These are phyloP conservation scores for Ananas comosus DNA, from an alignment of 176 grass and related monocot species.

Conservation along the genomic window DNA sequence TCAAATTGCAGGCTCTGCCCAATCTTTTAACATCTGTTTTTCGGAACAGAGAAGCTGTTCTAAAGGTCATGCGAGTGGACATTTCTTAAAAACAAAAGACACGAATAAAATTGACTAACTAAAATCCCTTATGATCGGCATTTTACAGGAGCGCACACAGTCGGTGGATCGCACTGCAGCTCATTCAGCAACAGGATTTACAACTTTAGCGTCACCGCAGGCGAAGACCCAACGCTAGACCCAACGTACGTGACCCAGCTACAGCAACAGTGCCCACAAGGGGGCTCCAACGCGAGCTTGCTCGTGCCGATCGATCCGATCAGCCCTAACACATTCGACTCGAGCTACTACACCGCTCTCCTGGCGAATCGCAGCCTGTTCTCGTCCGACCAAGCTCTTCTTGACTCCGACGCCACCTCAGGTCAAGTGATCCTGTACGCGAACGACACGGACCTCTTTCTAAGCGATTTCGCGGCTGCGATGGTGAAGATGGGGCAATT, in stretches of 20 bases:
- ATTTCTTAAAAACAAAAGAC: too few relatives aligned
- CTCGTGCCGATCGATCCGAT: constrained; percentile 59
- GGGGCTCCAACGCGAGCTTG: constrained; percentile 1
- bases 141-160: constrained; percentile 65
- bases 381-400: constrained; percentile 61
- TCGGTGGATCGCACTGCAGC: constrained; percentile 68
- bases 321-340: constrained; percentile 64
- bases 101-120: too few relatives aligned
- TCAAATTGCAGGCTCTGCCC: background rate
- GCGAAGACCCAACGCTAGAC: constrained; percentile 57
- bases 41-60: background rate
- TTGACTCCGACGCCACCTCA: constrained; percentile 34
- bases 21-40: background rate
- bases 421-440: constrained; percentile 62
- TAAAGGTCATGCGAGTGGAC: background rate
- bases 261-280: constrained; percentile 46
- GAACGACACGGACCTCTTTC: constrained; percentile 42
- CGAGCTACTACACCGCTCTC: constrained; percentile 56
- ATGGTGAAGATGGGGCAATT: constrained; percentile 79
- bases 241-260: constrained; percentile 45
- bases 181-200: constrained; percentile 66
- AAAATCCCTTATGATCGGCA: background rate
- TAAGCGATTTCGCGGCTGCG: constrained; percentile 46
- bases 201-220: constrained; percentile 16
- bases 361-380: constrained; percentile 66